Evolutionary conservation across 2,329 filamentous ascomycete species (phyloP).

Genomic region (Aaosphaeria arxii): DNA sequence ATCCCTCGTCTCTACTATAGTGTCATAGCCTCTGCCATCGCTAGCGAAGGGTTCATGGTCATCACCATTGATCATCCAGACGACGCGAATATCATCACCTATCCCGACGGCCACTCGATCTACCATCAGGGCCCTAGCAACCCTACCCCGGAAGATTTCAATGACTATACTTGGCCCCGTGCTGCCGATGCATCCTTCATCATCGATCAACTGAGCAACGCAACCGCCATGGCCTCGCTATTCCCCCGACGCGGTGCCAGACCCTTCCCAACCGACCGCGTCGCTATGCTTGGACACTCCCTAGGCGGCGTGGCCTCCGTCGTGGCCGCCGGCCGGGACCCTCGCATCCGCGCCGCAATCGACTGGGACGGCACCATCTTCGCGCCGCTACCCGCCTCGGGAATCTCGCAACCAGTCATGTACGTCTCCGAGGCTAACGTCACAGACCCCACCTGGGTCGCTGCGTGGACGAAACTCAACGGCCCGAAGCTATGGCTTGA

Average conservation of each 20-base stretch:
- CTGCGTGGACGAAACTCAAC: slow-evolving; percentile 13
- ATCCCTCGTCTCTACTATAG: slow-evolving; percentile 42
- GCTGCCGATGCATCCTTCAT: slow-evolving; percentile 17
- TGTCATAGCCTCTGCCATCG: slow-evolving; percentile 43
- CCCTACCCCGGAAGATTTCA: slow-evolving; percentile 5
- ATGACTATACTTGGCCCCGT: slow-evolving; percentile 5
- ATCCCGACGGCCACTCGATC: slow-evolving; percentile 37
- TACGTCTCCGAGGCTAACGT: slow-evolving; percentile 9
- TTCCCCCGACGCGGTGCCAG: slow-evolving; percentile 8
- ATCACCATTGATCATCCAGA: slow-evolving; percentile 50
- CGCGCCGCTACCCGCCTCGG: slow-evolving; percentile 10
- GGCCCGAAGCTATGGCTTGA: slow-evolving; percentile 21
- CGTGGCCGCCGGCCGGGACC: slow-evolving; percentile 9
- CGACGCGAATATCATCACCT: slow-evolving; percentile 46
- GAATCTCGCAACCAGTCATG: slow-evolving; percentile 16
- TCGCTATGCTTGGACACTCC: slow-evolving; percentile 19
- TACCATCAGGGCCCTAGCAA: slow-evolving; percentile 4
- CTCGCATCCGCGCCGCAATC: slow-evolving; percentile 13
- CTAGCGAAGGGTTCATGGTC: slow-evolving; percentile 47
- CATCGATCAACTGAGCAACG: slow-evolving; percentile 19
- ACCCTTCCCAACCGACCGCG: slow-evolving; percentile 10
- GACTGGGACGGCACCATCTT: slow-evolving; percentile 17
- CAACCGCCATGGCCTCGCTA: slow-evolving; percentile 13
- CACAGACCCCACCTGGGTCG: slow-evolving; percentile 9
- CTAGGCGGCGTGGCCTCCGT: slow-evolving; percentile 16